Evolutionary conservation across 2,329 filamentous ascomycete genomes (phyloP).

Genomic region (Phyllosticta citribraziliensis): DNA sequence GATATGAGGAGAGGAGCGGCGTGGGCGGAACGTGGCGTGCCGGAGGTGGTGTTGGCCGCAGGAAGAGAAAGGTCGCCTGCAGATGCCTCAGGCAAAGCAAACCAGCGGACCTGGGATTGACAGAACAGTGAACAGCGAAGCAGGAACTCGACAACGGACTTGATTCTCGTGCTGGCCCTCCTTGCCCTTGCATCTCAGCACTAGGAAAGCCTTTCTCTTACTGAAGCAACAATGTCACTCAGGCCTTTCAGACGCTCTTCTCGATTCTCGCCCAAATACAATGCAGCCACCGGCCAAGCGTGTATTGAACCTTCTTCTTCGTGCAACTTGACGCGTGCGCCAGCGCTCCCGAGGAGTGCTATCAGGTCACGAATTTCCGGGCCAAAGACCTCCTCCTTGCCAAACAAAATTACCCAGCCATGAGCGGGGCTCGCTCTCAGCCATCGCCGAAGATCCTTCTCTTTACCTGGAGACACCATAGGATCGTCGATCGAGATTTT

Average conservation of each 20-base stretch:
- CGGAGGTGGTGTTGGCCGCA: no score
- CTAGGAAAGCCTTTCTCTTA: background rate
- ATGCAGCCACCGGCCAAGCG: slow-evolving; percentile 67
- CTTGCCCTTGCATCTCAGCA: no score
- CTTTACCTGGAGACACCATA: slow-evolving; percentile 60
- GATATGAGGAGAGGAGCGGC: no score
- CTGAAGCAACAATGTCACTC: slow-evolving; percentile 28
- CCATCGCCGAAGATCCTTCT: slow-evolving; percentile 58
- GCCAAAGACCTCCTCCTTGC: slow-evolving; percentile 68
- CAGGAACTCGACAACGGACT: no score
- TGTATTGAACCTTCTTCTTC: slow-evolving; percentile 62
- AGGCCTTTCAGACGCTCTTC: slow-evolving; percentile 39
- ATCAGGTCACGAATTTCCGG: slow-evolving; percentile 57
- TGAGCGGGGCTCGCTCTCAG: slow-evolving; percentile 52
- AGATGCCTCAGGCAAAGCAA: no score
- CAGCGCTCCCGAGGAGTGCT: slow-evolving; percentile 43
- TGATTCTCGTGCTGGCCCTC: no score
- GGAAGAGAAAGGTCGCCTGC: no score
- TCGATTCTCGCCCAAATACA: slow-evolving; percentile 43
- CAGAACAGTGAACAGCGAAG: no score
- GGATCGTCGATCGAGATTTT: slow-evolving; percentile 43
- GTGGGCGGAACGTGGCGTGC: no score
- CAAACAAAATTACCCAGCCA: slow-evolving; percentile 63
- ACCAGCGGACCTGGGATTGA: no score
- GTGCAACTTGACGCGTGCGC: slow-evolving; percentile 45